Evolutionary conservation across 208 protist species (phyloP), one percentile per base, ranked within the genome.

Genomic region (Naegleria lovaniensis): DNA sequence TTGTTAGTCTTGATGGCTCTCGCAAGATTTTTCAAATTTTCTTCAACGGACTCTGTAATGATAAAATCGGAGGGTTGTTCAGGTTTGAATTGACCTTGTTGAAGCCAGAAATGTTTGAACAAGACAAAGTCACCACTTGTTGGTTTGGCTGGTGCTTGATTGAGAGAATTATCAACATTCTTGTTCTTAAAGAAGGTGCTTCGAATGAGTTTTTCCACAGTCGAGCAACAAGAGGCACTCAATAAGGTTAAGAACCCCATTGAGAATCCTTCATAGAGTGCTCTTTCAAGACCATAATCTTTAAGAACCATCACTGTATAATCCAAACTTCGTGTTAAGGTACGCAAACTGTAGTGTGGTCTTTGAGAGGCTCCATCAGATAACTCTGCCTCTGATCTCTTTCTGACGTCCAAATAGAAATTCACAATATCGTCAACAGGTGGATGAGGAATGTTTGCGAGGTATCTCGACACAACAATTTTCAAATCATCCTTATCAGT

Each of bases 341-440:
- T 99, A 88, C 99, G 96, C 90, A 99, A 92, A 91, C 96, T 98
- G 93, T 98, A 99, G 25, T 98, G 96, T 5, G 99, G 98, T 67
- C 95, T 95, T 91, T 97, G 97, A 88, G 96, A 96, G 90, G 98
- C 96, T 13, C 98, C 95, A 91, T 98, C 97, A 92, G 95, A 97
- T 19, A 99, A 93, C 51, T 96, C 94, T 16, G 94, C 95, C 75
- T 95, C 96, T 3, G 97, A 94, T 41, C 96, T 95, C 84, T 94
- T 92, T 29, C 97, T 93, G 76, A 95, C 97, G 55, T 96, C 95
- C 38, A 99, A 93, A 90, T 99, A 99, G 92, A 99, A 99, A 75
- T 94, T 91, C 0, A 99, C 98, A 52, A 99, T 96, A 48, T 96
- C 95, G 52, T 98, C 95, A 13, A 98, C 92, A 88, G 95, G 96